Base-by-base conservation (phyloP, 164 flowering plant species). In the Vitis labrusca region DNA sequence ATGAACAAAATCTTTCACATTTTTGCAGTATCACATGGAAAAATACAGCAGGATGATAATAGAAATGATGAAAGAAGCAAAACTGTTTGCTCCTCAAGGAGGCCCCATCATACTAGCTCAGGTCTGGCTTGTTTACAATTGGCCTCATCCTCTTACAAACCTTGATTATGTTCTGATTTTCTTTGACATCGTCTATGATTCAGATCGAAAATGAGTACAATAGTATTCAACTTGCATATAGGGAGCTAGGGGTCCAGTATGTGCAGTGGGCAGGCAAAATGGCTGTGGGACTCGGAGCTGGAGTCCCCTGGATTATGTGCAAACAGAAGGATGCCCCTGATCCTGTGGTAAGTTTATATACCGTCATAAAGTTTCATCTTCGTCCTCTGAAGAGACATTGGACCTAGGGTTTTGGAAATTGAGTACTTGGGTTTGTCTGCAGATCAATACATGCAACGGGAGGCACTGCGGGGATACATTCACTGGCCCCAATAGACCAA, bases 271-370 rank as follows among this genome's bases (percentile, higher is more conserved):
- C 98, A 32, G 98, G 84, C 60, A 84, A 72, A 9, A 79, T 92
- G 89, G 98, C 97, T 1, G 63, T 75, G 13, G 74, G 80, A 0
- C 44, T 78, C 17, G 73, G 88, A 8, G 64, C 77, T 13, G 97
- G 94, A 8, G 87, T 96, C 30, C 99, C 98, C 71, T 96, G 99
- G 99, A 68, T 93, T 49, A 96, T 96, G 99, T 96, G 99, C 91
- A 96, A 92, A 88, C 95, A 93, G 66, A 81, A 63, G 65, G 91
- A 93, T 80, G 98, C 98, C 49, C 98, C 98, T 59, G 88, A 71
- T 69, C 83, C 87, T n/a, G 89, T 93, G 65, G 99, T 95, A 75
- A 69, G 83, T 57, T 49, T 70, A 23, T 23, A 23, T 23, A 0
- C 0, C 0, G 27, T 23, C 27, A 0, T 23, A 23, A 23, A 23